Evolutionary conservation across 306 rosid species (phyloP).

Genomic region (Vigna radiata): DNA sequence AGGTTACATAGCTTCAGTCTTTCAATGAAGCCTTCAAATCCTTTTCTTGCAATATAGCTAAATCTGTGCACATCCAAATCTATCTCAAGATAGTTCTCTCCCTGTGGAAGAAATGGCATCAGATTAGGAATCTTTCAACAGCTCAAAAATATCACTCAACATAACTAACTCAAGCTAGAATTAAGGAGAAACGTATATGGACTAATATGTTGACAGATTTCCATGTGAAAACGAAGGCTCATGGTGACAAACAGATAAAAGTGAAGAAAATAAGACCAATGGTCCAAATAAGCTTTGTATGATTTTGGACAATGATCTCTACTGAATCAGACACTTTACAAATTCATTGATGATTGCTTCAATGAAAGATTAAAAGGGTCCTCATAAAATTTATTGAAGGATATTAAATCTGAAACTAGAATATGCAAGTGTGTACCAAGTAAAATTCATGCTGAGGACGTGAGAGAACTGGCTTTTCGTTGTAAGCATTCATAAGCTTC

Average conservation of each 20-base stretch:
- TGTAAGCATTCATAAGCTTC: constrained; percentile 91
- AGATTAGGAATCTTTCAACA: constrained; percentile 15
- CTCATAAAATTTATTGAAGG: neutral
- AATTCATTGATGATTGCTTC: neutral
- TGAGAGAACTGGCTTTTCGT: constrained; percentile 96
- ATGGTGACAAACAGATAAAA: constrained; percentile 12
- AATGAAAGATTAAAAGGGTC: constrained; percentile 18
- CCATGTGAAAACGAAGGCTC: neutral
- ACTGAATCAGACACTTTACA: neutral
- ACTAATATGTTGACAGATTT: constrained; percentile 2
- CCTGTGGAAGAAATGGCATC: constrained; percentile 59
- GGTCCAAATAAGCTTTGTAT: neutral
- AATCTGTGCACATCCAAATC: constrained; percentile 96
- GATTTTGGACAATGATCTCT: neutral
- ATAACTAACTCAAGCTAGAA: neutral
- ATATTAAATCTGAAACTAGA: constrained; percentile 4
- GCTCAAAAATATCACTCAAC: neutral
- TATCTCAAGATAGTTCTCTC: constrained; percentile 94
- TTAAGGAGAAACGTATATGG: neutral
- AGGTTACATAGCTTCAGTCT: constrained; percentile 73
- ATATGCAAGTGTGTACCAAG: constrained; percentile 58
- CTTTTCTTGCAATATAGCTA: constrained; percentile 91
- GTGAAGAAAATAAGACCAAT: constrained; percentile 26
- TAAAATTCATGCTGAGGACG: constrained; percentile 98
- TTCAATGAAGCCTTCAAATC: constrained; percentile 83